Base-by-base conservation (phyloP, 306 rosid species). In the Medicago ruthenica region DNA sequence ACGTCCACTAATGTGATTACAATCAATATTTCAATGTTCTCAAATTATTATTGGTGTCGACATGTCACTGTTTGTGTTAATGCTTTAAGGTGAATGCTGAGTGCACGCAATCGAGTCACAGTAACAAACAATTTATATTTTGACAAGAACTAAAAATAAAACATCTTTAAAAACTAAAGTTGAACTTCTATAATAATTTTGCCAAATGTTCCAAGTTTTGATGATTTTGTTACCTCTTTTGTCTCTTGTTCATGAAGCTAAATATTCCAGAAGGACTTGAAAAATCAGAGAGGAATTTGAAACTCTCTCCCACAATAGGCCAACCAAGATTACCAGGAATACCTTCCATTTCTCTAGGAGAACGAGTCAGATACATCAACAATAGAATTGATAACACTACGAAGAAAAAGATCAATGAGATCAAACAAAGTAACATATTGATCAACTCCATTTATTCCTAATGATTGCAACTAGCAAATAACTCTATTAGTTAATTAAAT, bases 251-350 rank as follows among this genome's bases (percentile, higher is more conserved):
- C 96, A 90, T 90, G 95, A 93, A 93, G 87, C 79, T 90, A 82
- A 37, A 90, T 72, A 93, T 87, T 55, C 98, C 96, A 47, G 93
- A 84, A 0, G 93, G 90, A 65, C 95, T 90, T 51, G 92, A 86
- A 81, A 92, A 92, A 81, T 82, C 89, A 9, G 95, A 86, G 21
- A 93, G 58, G 55, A 93, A 93, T 40, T 89, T 82, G 70, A 89
- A 84, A 76, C 88, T 93, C 81, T 90, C 98, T 9, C 98, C 96
- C 37, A 93, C 81, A 81, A 93, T 24, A 20, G 98, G 98, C 94
- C 94, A 89, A 39, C 98, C 98, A 50, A 93, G 82, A 84, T 83
- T 86, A 1, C 98, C 98, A 8, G 98, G 98, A 20, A 93, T 88
- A 53, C 61, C 88, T 76, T 77, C 84, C 96, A 90, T 87, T 60